phyloP scores from a whole-genome alignment of 768 basidiomycete genomes.

The Termitomyces sp. region DNA sequence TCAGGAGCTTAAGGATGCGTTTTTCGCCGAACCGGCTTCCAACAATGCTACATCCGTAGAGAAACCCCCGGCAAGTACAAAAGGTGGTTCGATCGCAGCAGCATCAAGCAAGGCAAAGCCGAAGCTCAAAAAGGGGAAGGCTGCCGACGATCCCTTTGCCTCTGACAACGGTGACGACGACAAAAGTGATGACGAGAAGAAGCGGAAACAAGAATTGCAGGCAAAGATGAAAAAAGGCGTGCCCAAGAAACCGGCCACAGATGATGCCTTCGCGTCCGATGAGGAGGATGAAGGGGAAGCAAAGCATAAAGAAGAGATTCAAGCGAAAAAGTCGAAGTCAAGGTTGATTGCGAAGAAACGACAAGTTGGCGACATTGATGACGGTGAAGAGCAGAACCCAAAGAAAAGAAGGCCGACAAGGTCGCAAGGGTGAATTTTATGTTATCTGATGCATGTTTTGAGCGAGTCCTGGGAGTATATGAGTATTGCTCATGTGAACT shows the following conservation, averaged over 20 bases:
- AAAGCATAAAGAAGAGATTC: slow-evolving; percentile 6
- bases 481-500: neutral
- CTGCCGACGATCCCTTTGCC: slow-evolving; percentile 50
- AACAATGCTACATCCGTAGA: slow-evolving; percentile 17
- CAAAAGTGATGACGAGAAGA: slow-evolving; percentile 19
- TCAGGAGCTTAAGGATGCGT: slow-evolving; percentile 61
- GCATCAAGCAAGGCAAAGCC: slow-evolving; percentile 30
- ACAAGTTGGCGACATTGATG: slow-evolving; percentile 11
- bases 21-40: slow-evolving; percentile 39
- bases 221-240: slow-evolving; percentile 26
- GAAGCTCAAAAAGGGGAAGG: slow-evolving; percentile 42
- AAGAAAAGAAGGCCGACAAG: slow-evolving; percentile 25
- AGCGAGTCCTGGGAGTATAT: neutral
- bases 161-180: slow-evolving; percentile 37
- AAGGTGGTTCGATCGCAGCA: slow-evolving; percentile 3
- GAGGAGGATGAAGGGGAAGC: slow-evolving; percentile 17
- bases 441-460: neutral
- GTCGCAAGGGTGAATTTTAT: neutral
- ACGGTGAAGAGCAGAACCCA: slow-evolving; percentile 24
- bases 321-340: neutral
- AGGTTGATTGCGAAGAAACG: slow-evolving; percentile 12
- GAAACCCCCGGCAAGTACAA: neutral
- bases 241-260: slow-evolving; percentile 40
- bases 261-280: slow-evolving; percentile 32
- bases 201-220: neutral